Conservation (phyloP, 768 basidiomycete genomes). For the Phylloporus rhodoxanthus region DNA sequence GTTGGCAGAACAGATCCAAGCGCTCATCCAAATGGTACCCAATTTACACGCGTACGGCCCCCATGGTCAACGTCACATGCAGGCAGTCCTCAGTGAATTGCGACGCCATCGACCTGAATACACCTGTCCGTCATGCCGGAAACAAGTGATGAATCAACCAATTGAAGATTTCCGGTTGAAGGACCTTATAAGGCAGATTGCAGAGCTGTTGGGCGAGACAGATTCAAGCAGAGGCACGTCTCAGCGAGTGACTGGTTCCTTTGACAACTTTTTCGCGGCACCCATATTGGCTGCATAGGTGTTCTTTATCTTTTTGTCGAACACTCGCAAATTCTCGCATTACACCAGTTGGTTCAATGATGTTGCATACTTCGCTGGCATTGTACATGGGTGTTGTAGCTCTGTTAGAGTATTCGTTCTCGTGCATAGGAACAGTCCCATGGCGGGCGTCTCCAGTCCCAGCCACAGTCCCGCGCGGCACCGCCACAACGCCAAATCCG, state of each 20-base stretch:
- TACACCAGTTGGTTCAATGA: neutral
- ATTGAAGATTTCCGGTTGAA: constrained; percentile 61
- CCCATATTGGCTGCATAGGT: neutral
- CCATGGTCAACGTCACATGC: constrained; percentile 15
- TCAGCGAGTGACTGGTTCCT: constrained; percentile 25
- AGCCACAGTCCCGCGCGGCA: no score
- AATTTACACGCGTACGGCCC: constrained; percentile 16
- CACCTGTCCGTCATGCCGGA: constrained; percentile 65
- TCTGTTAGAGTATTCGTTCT: neutral
- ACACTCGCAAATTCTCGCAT: no score
- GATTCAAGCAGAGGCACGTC: constrained; percentile 28
- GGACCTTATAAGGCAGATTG: constrained; percentile 46
- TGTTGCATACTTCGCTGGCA: neutral
- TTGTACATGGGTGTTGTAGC: neutral
- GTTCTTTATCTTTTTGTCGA: neutral
- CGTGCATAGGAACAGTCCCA: neutral
- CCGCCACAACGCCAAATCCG: no score
- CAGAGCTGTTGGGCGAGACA: constrained; percentile 42
- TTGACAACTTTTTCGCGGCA: constrained; percentile 44
- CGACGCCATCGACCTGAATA: constrained; percentile 43
- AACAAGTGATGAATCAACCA: constrained; percentile 43
- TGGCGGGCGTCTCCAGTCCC: no score
- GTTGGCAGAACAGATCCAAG: constrained; percentile 13
- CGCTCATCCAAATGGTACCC: constrained; percentile 18
- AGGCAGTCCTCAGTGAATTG: constrained; percentile 16